These are phyloP conservation scores for Microsporum ferrugineum DNA, from an alignment of 2,329 filamentous ascomycete species.

Conservation along the genomic window DNA sequence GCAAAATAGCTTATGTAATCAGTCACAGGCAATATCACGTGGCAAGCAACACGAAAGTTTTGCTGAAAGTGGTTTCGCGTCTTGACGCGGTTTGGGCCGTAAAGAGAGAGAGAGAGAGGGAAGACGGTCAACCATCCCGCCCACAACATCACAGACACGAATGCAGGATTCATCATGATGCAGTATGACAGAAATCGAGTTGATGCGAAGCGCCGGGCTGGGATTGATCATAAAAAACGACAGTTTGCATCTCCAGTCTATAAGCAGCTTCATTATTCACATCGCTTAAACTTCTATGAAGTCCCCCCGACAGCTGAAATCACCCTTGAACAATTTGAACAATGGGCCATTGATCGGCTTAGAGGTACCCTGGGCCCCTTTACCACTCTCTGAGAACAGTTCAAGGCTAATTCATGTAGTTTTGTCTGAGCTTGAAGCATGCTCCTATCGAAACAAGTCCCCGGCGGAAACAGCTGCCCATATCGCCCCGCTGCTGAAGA, in stretches of 20 bases:
- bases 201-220: constrained; percentile 60
- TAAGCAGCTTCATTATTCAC: constrained; percentile 66
- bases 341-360: constrained; percentile 92
- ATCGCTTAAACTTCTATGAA: constrained; percentile 85
- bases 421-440: constrained; percentile 59
- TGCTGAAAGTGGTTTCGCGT: neutral
- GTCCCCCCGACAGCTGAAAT: constrained; percentile 85
- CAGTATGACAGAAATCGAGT: constrained; percentile 34
- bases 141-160: neutral
- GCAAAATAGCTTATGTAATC: neutral
- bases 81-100: neutral
- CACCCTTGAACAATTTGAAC: constrained; percentile 92
- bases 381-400: neutral
- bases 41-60: neutral
- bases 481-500: constrained; percentile 77
- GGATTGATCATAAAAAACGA: constrained; percentile 68
- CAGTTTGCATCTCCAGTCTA: constrained; percentile 72
- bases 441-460: constrained; percentile 83
- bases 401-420: constrained; percentile 17
- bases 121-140: neutral
- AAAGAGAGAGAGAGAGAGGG: neutral
- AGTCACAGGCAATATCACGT: neutral
- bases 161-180: constrained; percentile 26
- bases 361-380: constrained; percentile 45
- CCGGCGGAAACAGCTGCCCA: constrained; percentile 70